These are phyloP conservation scores for Clitoria ternatea DNA, from an alignment of 306 rosid species.

Conservation along the genomic window DNA sequence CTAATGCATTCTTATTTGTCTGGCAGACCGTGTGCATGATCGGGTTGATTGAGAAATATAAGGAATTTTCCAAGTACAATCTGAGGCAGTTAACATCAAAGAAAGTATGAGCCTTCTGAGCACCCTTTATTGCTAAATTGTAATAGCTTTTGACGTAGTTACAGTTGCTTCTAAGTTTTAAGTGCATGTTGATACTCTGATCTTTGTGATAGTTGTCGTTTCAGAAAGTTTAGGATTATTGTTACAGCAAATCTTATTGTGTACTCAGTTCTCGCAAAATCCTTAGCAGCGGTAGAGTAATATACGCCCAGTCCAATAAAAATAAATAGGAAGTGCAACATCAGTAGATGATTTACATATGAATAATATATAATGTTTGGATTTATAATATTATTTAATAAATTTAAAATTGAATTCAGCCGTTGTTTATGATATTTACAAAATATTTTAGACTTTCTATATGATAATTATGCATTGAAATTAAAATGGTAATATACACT, in stretches of 20 bases:
- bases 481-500: not conserved
- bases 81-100: slow-evolving; percentile 81
- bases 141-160: not conserved
- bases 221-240: not conserved
- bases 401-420: not conserved
- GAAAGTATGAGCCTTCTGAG: slow-evolving; percentile 33
- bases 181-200: not conserved
- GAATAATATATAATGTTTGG: not conserved
- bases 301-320: not conserved
- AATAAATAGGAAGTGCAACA: no score
- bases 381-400: not conserved
- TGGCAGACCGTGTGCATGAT: slow-evolving; percentile 90
- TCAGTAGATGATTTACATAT: no score
- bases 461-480: not conserved
- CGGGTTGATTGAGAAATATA: slow-evolving; percentile 78
- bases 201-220: not conserved
- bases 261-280: not conserved
- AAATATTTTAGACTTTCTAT: not conserved
- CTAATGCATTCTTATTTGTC: slow-evolving; percentile 9
- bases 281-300: not conserved
- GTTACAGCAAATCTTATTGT: not conserved
- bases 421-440: not conserved
- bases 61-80: slow-evolving; percentile 83
- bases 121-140: not conserved
- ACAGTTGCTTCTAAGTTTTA: not conserved